phyloP scores from a whole-genome alignment of 768 basidiomycete species.

The Melanogaster broomeanus region DNA sequence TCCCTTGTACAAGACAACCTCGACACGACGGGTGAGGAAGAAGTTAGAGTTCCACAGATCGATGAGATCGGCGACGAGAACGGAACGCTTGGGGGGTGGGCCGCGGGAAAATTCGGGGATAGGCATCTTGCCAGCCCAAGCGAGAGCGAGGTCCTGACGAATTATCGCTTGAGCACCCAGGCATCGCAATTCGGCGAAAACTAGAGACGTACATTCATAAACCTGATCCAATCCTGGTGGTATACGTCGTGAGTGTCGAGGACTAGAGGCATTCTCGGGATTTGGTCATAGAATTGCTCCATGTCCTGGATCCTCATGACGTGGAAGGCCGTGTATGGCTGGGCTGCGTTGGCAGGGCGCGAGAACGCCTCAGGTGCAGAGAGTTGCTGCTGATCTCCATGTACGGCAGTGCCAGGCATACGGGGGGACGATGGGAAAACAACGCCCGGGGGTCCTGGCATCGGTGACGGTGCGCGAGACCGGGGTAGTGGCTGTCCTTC shows the following conservation, averaged over 20 bases:
- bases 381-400: constrained; percentile 41
- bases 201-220: constrained; percentile 61
- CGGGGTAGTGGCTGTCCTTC: constrained; percentile 52
- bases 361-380: constrained; percentile 72
- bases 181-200: neutral
- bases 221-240: constrained; percentile 76
- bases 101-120: constrained; percentile 53
- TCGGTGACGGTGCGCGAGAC: constrained; percentile 54
- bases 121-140: constrained; percentile 79
- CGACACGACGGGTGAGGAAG: constrained; percentile 74
- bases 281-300: constrained; percentile 67
- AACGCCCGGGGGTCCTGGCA: constrained; percentile 42
- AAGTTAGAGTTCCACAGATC: constrained; percentile 81
- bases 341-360: constrained; percentile 67
- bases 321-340: constrained; percentile 69
- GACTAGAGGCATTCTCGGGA: constrained; percentile 72
- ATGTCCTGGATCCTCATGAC: constrained; percentile 73
- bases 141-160: constrained; percentile 65
- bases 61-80: constrained; percentile 67
- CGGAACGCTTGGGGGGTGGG: constrained; percentile 55
- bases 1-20: constrained; percentile 80
- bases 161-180: neutral
- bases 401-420: constrained; percentile 15
- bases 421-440: constrained; percentile 32
- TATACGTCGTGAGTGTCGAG: constrained; percentile 77